phyloP scores from a whole-genome alignment of 2,329 filamentous ascomycete genomes.

The Graphilbum fragrans region DNA sequence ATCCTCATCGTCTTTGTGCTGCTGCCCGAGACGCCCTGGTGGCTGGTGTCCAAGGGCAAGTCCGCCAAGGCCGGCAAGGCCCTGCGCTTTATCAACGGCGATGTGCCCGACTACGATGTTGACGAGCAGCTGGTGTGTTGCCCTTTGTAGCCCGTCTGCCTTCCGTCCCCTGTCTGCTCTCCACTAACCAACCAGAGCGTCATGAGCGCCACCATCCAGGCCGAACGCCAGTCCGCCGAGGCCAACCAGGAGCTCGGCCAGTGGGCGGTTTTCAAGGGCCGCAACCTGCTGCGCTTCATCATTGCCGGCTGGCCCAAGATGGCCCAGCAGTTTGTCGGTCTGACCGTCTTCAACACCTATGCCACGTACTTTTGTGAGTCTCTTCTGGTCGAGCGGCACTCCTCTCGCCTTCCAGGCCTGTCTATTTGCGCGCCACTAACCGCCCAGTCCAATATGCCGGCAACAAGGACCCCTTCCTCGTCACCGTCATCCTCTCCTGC shows the following conservation, averaged over 20 bases:
- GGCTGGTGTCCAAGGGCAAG: constrained; percentile 20
- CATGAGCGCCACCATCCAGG: constrained; percentile 20
- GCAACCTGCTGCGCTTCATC: constrained; percentile 22
- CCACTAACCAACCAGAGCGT: constrained; percentile 13
- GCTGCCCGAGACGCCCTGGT: constrained; percentile 26
- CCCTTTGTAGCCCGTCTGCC: neutral
- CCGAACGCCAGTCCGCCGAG: constrained; percentile 19
- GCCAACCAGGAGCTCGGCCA: constrained; percentile 15
- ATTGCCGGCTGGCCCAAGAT: constrained; percentile 26
- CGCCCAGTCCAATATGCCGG: constrained; percentile 20
- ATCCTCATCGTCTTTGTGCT: constrained; percentile 22
- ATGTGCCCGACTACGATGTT: constrained; percentile 19
- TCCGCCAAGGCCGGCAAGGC: constrained; percentile 18
- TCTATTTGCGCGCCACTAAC: no score
- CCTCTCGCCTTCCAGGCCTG: neutral
- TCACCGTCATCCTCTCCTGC: constrained; percentile 26
- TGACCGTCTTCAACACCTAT: constrained; percentile 25
- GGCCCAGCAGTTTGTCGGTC: constrained; percentile 24
- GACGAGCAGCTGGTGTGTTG: constrained; percentile 18
- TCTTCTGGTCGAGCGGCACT: neutral
- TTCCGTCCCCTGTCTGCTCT: neutral
- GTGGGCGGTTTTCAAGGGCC: constrained; percentile 23
- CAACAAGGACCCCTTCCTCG: constrained; percentile 25
- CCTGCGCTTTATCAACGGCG: constrained; percentile 15
- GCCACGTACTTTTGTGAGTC: constrained; percentile 24